A percentile compares a stretch with the other conserved stretches of the same genome.
Evolutionary conservation across 2,329 filamentous ascomycete genomes (phyloP).

Genomic region (Phialophora chinensis): DNA sequence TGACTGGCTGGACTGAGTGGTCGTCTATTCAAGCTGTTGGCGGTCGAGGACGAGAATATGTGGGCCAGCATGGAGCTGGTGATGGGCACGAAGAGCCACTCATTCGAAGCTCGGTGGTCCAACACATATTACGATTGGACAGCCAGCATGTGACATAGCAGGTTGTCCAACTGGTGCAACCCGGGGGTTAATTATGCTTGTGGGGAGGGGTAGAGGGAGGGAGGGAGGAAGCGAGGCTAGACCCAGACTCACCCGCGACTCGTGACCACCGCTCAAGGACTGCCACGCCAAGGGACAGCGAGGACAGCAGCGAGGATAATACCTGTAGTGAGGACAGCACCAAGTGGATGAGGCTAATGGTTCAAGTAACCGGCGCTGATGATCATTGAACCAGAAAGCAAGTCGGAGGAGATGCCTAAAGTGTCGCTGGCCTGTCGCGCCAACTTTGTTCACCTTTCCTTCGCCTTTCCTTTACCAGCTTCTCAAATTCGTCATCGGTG

Average conservation of each 20-base stretch:
- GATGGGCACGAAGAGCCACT: not conserved
- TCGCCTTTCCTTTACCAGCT: not conserved
- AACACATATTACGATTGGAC: not conserved
- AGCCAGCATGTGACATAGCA: not conserved
- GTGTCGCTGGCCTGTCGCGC: no score
- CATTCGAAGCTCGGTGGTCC: not conserved
- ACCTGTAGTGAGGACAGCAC: not conserved
- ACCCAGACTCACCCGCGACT: not conserved
- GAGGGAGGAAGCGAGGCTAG: not conserved
- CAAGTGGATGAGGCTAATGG: not conserved
- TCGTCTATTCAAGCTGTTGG: conserved; percentile 8
- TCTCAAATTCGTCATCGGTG: not conserved
- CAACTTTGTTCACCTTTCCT: not conserved
- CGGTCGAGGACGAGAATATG: not conserved
- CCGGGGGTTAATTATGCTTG: not conserved
- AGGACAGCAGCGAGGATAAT: not conserved
- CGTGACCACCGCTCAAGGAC: not conserved
- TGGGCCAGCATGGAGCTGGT: not conserved
- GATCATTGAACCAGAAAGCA: not conserved
- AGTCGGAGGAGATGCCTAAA: not conserved
- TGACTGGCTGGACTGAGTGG: not conserved
- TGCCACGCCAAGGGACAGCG: not conserved
- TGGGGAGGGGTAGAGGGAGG: not conserved
- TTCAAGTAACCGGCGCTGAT: not conserved
- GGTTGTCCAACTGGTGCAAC: not conserved